Evolutionary conservation across 2,329 filamentous ascomycete species (phyloP).

Genomic region (Cercospora beticola): DNA sequence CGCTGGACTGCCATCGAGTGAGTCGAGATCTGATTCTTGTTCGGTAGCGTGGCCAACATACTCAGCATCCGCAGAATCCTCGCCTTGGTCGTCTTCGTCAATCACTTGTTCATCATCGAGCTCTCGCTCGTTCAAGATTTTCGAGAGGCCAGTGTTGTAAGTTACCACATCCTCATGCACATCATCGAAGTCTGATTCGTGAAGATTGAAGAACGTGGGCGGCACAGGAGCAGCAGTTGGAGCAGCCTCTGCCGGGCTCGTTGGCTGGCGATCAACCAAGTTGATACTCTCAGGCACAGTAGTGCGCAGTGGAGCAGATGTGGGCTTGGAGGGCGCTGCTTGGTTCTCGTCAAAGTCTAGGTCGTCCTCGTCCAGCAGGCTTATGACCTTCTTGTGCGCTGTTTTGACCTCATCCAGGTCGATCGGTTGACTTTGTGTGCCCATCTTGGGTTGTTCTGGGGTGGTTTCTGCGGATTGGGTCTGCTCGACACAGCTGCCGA

Average conservation of each 20-base stretch:
- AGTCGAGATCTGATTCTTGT: neutral
- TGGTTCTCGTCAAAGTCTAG: constrained; percentile 21
- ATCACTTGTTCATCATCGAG: constrained; percentile 10
- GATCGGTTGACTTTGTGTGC: constrained; percentile 30
- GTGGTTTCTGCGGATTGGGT: constrained; percentile 34
- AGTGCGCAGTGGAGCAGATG: neutral
- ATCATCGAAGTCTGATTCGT: constrained; percentile 5
- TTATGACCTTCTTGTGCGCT: constrained; percentile 16
- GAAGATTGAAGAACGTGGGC: neutral
- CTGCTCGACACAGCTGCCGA: constrained; percentile 15
- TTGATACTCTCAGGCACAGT: constrained; percentile 18
- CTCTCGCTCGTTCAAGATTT: constrained; percentile 28
- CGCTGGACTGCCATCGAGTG: constrained; percentile 11
- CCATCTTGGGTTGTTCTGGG: constrained; percentile 30
- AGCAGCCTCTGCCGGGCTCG: neutral
- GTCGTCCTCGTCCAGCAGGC: constrained; percentile 25
- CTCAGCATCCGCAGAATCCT: constrained; percentile 10
- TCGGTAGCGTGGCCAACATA: constrained; percentile 19
- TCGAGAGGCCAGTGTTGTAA: constrained; percentile 17
- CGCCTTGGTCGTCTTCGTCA: constrained; percentile 14
- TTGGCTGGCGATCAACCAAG: neutral
- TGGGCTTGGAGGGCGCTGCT: neutral
- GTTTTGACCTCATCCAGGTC: constrained; percentile 17
- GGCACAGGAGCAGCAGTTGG: neutral
- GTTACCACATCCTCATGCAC: neutral